Evolutionary conservation across 441 rosid species (phyloP).

Genomic region (Populus tomentosa): DNA sequence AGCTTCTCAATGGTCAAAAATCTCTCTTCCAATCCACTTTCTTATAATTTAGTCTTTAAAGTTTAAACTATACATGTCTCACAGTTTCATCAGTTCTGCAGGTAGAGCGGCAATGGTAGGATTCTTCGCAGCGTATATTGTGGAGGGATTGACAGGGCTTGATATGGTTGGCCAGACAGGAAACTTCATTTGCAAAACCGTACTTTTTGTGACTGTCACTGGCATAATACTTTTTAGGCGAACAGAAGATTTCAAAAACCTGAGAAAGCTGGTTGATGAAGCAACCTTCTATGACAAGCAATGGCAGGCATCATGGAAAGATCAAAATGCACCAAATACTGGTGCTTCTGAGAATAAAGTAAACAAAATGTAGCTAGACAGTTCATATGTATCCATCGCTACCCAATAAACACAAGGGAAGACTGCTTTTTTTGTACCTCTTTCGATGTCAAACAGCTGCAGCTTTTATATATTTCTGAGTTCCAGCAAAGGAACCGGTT

Average conservation of each 20-base stretch:
- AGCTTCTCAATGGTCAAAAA: conserved; percentile 39
- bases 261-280: conserved; percentile 40
- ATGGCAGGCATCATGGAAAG: conserved; percentile 49
- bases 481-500: too few relatives aligned
- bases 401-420: too few relatives aligned
- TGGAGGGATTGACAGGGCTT: conserved; percentile 45
- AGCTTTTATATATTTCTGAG: too few relatives aligned
- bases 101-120: conserved; percentile 67
- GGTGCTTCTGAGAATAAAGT: background rate
- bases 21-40: background rate
- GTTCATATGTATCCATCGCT: background rate
- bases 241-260: conserved; percentile 28
- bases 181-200: conserved; percentile 41
- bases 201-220: conserved; percentile 33
- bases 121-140: conserved; percentile 41
- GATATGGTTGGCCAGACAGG: conserved; percentile 47
- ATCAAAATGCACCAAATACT: conserved; percentile 14
- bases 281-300: conserved; percentile 52
- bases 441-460: too few relatives aligned
- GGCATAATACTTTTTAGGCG: conserved; percentile 24
- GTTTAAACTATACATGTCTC: background rate
- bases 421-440: too few relatives aligned
- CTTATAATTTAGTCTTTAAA: background rate
- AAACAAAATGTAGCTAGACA: background rate
- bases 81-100: background rate